phyloP scores from a whole-genome alignment of 352 stramenopile genomes.

The Phytophthora palmivora region DNA sequence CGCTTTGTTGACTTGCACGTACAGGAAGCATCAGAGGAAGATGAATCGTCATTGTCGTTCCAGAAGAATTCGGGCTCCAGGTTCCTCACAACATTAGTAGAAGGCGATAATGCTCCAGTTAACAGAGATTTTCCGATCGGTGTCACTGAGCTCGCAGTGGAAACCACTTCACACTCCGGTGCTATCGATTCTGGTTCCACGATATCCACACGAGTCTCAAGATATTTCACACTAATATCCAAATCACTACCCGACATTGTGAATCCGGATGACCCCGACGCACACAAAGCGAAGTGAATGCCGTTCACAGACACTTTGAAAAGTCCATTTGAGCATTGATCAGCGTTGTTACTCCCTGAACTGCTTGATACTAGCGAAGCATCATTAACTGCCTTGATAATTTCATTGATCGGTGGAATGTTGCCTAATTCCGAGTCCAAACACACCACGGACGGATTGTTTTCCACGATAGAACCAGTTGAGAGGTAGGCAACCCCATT shows the following conservation, averaged over 20 bases:
- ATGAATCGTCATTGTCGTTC: no score
- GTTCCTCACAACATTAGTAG: neutral
- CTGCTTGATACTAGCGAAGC: constrained; percentile 26
- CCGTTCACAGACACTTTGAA: constrained; percentile 12
- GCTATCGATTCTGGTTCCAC: neutral
- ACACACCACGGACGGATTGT: no score
- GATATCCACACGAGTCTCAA: neutral
- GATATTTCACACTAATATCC: constrained; percentile 1
- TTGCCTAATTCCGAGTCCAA: constrained; percentile 5
- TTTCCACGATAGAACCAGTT: neutral
- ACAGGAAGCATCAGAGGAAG: neutral
- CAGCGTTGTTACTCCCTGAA: constrained; percentile 11
- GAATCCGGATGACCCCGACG: constrained; percentile 16
- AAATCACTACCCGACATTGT: constrained; percentile 29
- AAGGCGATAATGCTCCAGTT: neutral
- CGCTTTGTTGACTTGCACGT: constrained; percentile 8
- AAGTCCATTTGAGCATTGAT: constrained; percentile 28
- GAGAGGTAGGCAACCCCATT: constrained; percentile 19
- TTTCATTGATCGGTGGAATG: constrained; percentile 30
- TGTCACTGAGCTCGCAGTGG: constrained; percentile 13
- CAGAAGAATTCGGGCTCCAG: constrained; percentile 3
- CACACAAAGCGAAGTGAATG: constrained; percentile 36
- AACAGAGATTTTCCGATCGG: constrained; percentile 4
- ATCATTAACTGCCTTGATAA: constrained; percentile 21
- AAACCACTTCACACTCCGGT: neutral